These are phyloP conservation scores for Glycine soja DNA, from an alignment of 306 rosid genomes.

Conservation along the genomic window DNA sequence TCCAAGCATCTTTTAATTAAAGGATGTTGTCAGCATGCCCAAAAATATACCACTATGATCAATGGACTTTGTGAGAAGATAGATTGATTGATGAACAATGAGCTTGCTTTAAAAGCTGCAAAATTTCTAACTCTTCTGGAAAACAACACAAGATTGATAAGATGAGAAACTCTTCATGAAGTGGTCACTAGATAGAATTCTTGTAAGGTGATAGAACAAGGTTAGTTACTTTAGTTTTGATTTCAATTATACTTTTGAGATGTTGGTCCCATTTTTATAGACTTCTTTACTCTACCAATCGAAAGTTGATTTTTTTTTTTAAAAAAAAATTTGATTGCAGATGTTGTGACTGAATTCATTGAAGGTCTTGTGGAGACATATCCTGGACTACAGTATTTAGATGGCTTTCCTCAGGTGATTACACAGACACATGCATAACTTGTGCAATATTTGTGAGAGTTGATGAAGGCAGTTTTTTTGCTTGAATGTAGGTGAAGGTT, in stretches of 20 bases:
- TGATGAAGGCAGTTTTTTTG: background rate
- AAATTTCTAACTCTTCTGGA: background rate
- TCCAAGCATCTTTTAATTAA: background rate
- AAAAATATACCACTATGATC: constrained; percentile 4
- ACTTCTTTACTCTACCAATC: no score
- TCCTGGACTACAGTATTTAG: constrained; percentile 86
- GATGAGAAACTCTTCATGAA: constrained; percentile 23
- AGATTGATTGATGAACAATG: background rate
- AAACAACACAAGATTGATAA: background rate
- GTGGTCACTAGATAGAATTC: background rate
- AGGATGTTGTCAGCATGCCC: background rate
- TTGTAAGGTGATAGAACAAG: background rate
- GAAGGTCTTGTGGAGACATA: constrained; percentile 97
- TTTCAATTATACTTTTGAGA: no score
- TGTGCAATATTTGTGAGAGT: background rate
- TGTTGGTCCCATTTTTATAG: no score
- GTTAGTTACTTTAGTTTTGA: no score
- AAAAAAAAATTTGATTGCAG: constrained; percentile 67
- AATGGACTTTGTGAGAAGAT: no score
- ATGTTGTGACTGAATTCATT: constrained; percentile 90
- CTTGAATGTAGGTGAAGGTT: constrained; percentile 81
- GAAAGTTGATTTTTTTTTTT: no score
- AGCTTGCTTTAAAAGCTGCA: constrained; percentile 23
- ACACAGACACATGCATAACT: background rate
- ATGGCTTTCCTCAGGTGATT: constrained; percentile 90